Evolutionary conservation across 2,329 filamentous ascomycete genomes (phyloP), one percentile per base, ranked within the genome.

Genomic region (Trichoderma oligosporum): DNA sequence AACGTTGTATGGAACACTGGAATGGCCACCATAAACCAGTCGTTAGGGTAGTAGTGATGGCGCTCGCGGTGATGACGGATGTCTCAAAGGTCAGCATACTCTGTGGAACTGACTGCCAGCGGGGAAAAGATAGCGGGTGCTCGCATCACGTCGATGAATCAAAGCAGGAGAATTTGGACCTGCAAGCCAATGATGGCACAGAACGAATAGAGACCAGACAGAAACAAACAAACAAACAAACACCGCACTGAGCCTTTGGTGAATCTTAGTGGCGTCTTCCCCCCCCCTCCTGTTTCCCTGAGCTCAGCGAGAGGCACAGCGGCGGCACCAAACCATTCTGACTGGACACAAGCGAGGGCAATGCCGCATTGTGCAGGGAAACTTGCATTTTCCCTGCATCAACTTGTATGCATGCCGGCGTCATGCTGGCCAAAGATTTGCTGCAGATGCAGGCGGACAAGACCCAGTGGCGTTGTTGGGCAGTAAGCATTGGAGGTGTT

Each of bases 321-420:
- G n/a, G n/a, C n/a, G n/a, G n/a, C n/a, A n/a, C n/a, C n/a, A n/a
- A n/a, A n/a, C n/a, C n/a, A 20, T 38, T 22, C 38, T 42, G 38
- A 27, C 18, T 18, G 39, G 39, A n/a, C 51, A 44, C 41, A 55
- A 16, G 41, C 51, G 51, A 55, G 51, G n/a, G 39, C 51, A 55
- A 29, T 46, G 31, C 51, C 51, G 51, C 51, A 46, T 46, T 46
- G 51, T 46, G 51, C 51, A 54, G 14, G 39, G 38, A 24, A 6
- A 35, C 16, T 8, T 44, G 41, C 41, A 16, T 44, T 22, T 36
- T 49, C 46, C 46, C 47, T 51, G 35, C 47, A 24, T 25, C 46
- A 4, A 41, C 31, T 25, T 31, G 31, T 36, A 25, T 45, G 51
- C 39, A 54, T 14, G 51, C 39, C 39, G 51, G 51, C 51, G 39